These are phyloP conservation scores for Phoenix dactylifera DNA, from an alignment of 176 grass and related monocot genomes.

Conservation along the genomic window DNA sequence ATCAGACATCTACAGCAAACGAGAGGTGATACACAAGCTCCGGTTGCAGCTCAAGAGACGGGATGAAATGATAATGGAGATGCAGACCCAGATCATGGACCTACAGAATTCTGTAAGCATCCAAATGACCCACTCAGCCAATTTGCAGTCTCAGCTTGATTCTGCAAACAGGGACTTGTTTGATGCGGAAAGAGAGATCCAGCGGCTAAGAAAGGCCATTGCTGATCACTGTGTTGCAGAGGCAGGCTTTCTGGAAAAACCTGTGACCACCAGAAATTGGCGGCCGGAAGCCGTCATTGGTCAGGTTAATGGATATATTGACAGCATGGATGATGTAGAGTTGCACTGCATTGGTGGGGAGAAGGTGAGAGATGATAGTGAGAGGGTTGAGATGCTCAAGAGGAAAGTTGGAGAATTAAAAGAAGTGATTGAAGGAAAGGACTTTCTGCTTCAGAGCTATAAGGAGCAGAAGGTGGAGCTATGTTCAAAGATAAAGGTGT, in stretches of 20 bases:
- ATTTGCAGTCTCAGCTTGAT: slow-evolving; percentile 41
- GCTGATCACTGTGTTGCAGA: slow-evolving; percentile 34
- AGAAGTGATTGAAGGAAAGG: slow-evolving; percentile 40
- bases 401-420: slow-evolving; percentile 30
- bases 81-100: slow-evolving; percentile 38
- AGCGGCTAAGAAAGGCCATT: slow-evolving; percentile 39
- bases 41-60: slow-evolving; percentile 41
- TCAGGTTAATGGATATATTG: slow-evolving; percentile 17
- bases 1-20: slow-evolving; percentile 42
- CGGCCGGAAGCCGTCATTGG: slow-evolving; percentile 6
- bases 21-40: slow-evolving; percentile 46
- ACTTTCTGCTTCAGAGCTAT: slow-evolving; percentile 41
- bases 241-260: neutral
- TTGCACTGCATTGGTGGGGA: neutral
- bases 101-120: slow-evolving; percentile 34
- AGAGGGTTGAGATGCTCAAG: slow-evolving; percentile 35
- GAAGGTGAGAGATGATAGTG: slow-evolving; percentile 4
- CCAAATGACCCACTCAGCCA: slow-evolving; percentile 22
- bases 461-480: slow-evolving; percentile 43
- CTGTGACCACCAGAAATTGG: neutral
- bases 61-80: slow-evolving; percentile 52
- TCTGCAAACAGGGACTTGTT: slow-evolving; percentile 31
- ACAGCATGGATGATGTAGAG: slow-evolving; percentile 10
- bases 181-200: slow-evolving; percentile 39
- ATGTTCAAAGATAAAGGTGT: slow-evolving; percentile 34